Percentiles rank a stretch among this genome's conserved stretches.
Conservation (phyloP, 2,329 filamentous ascomycete species). For the Trichoderma harzianum region DNA sequence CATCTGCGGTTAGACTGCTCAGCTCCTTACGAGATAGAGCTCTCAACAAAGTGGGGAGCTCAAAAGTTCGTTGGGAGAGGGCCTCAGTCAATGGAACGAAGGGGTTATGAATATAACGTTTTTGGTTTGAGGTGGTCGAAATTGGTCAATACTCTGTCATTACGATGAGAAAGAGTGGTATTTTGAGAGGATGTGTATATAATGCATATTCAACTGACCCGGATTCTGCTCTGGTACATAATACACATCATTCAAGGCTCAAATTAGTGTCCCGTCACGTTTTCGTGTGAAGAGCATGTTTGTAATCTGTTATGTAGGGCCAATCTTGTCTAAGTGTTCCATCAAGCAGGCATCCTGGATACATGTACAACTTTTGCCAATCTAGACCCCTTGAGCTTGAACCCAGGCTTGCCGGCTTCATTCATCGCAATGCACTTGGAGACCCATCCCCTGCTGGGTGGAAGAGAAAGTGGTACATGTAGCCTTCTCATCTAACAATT, state of each 20-base stretch:
- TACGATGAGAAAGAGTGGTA: not conserved
- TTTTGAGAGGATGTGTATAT: not conserved
- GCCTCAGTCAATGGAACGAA: not conserved
- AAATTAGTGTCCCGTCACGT: not conserved
- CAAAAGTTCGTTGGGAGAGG: not conserved
- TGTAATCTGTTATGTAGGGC: not conserved
- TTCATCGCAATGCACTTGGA: accelerated
- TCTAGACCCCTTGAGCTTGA: accelerated
- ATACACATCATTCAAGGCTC: not conserved
- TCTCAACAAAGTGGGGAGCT: not conserved
- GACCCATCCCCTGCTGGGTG: not conserved
- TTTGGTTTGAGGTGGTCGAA: not conserved
- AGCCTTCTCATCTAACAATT: not conserved
- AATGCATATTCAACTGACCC: not conserved
- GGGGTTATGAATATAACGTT: not conserved
- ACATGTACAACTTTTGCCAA: not conserved
- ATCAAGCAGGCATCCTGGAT: not conserved
- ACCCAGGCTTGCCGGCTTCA: accelerated
- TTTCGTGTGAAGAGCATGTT: not conserved
- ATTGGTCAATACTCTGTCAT: not conserved
- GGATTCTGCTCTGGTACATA: not conserved
- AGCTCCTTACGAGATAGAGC: not conserved
- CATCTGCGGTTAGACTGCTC: not conserved
- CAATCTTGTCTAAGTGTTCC: not conserved
- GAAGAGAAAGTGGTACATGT: not conserved